Conservation (phyloP, 1,284 basidiomycete genomes). For the Peniophora sp. region DNA sequence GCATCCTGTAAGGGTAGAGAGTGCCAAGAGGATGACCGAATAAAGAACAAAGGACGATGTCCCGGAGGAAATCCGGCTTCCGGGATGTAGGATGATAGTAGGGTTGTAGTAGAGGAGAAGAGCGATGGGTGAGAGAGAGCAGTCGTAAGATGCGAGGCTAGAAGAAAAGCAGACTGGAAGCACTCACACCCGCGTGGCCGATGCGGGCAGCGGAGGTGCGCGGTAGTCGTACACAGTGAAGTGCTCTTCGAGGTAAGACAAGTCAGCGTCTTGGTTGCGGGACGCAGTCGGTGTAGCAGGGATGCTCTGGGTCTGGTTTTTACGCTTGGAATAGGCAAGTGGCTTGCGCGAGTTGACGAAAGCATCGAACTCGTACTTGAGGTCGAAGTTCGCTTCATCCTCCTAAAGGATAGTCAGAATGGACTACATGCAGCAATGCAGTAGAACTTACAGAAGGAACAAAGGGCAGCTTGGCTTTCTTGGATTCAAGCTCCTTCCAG, state of each 20-base stretch:
- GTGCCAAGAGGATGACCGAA: no score
- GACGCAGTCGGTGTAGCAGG: neutral
- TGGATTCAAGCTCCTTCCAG: neutral
- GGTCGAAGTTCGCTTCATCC: neutral
- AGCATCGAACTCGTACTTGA: slow-evolving; percentile 1
- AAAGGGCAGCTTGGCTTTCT: neutral
- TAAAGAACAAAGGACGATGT: no score
- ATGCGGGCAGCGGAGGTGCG: neutral
- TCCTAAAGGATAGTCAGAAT: neutral
- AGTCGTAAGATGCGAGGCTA: no score
- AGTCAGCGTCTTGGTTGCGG: neutral
- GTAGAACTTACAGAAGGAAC: neutral
- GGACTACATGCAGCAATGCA: neutral
- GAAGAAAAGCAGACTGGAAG: no score
- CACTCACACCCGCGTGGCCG: no score
- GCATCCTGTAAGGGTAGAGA: no score
- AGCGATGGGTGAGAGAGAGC: no score
- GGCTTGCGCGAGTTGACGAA: neutral
- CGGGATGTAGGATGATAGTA: no score
- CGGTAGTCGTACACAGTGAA: slow-evolving; percentile 2
- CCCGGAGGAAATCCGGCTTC: no score
- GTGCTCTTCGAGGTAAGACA: neutral
- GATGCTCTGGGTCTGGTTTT: neutral
- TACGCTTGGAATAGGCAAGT: neutral
- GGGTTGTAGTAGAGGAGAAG: no score